Conservation (phyloP, 305 asterid species). For the Fraxinus ornus region DNA sequence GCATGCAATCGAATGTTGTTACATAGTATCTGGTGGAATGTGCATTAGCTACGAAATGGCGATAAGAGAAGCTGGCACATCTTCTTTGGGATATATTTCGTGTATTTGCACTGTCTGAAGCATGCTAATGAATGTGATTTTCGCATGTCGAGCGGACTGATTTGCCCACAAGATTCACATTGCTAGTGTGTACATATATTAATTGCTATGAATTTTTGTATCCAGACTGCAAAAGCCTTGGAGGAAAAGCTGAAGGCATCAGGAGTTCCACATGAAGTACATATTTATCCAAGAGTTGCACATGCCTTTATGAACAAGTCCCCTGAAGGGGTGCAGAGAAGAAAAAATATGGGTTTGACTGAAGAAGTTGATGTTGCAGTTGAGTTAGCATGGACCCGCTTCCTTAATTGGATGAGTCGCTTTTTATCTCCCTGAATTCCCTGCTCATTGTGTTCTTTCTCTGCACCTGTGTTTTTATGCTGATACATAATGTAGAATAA, state of each 20-base stretch:
- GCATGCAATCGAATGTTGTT: neutral
- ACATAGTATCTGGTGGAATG: neutral
- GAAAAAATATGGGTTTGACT: conserved; percentile 73
- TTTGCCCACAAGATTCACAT: neutral
- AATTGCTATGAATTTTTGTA: conserved; percentile 7
- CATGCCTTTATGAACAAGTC: conserved; percentile 96
- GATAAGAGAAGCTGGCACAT: neutral
- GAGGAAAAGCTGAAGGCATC: conserved; percentile 82
- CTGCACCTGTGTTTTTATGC: neutral
- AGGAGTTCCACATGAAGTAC: conserved; percentile 73
- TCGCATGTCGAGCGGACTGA: neutral
- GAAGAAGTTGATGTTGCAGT: conserved; percentile 72
- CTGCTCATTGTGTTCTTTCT: neutral
- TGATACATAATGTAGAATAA: neutral
- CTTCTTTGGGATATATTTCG: neutral
- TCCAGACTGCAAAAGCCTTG: conserved; percentile 73
- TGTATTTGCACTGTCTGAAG: neutral
- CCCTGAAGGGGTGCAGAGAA: conserved; percentile 65
- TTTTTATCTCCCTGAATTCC: conserved; percentile 49
- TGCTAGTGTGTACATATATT: neutral
- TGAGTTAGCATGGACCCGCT: conserved; percentile 82
- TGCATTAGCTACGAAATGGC: neutral
- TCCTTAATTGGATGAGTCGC: conserved; percentile 73
- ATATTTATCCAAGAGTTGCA: conserved; percentile 62
- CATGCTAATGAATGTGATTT: neutral